Evolutionary conservation across 2,329 filamentous ascomycete species (phyloP).

Genomic region (Beauveria australis): DNA sequence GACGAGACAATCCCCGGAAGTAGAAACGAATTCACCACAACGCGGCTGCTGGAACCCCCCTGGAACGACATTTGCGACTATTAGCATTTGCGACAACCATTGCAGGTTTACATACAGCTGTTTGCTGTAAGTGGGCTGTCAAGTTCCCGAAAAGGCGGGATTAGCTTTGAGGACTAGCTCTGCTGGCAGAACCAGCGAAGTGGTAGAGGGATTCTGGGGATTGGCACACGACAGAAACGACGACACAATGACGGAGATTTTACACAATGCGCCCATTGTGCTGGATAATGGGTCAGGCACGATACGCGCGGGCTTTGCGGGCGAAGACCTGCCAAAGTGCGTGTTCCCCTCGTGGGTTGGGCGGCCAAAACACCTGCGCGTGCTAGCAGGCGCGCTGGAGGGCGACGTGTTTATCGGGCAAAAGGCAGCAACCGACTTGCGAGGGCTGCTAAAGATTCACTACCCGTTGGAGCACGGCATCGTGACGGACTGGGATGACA

Average conservation of each 20-base stretch:
- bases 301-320: conserved; percentile 92
- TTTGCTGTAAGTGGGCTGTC: conserved; percentile 8
- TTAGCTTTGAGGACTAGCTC: conserved; percentile 1
- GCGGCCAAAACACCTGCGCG: conserved; percentile 86
- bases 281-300: conserved; percentile 98
- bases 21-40: not conserved
- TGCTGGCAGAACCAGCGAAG: not conserved
- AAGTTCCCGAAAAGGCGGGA: not conserved
- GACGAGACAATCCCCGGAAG: not conserved
- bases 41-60: not conserved
- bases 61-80: not conserved
- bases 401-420: conserved; percentile 96
- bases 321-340: conserved; percentile 91
- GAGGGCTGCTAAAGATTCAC: conserved; percentile 87
- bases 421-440: conserved; percentile 76
- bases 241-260: conserved; percentile 46
- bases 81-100: not conserved
- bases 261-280: conserved; percentile 97
- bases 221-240: not conserved
- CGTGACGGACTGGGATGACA: conserved; percentile 98
- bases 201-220: not conserved
- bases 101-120: not conserved
- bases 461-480: conserved; percentile 97
- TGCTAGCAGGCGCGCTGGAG: conserved; percentile 92
- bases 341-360: conserved; percentile 97